Evolutionary conservation across 805 yeast species (phyloP), one percentile per base, ranked within the genome.

Genomic region (Kuraishia piskuri): DNA sequence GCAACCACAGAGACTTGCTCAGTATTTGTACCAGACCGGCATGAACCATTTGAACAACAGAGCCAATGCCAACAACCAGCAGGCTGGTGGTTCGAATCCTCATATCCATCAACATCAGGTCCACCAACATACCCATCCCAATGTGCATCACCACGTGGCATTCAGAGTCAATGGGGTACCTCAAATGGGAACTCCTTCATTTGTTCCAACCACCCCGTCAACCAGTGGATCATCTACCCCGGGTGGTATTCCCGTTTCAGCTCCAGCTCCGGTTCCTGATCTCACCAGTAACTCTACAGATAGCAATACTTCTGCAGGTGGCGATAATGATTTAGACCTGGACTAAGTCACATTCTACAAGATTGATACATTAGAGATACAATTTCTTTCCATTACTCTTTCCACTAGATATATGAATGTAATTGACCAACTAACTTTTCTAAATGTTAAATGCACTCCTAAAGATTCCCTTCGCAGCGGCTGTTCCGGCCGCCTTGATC

Each of bases 401-500:
- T n/a, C n/a, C n/a, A n/a, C n/a, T n/a, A n/a, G n/a, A n/a, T n/a
- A n/a, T n/a, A n/a, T n/a, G n/a, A n/a, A n/a, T n/a, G n/a, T n/a
- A n/a, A n/a, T n/a, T n/a, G n/a, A n/a, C n/a, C n/a, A n/a, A n/a
- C n/a, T n/a, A n/a, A n/a, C n/a, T n/a, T n/a, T n/a, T n/a, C 31
- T 31, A 31, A 31, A 31, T 31, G 14, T 31, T 31, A n/a, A 31
- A 31, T n/a, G 40, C 40, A 31, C 40, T 31, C 40, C 40, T 31
- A 10, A 31, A 31, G 40, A 31, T 31, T 31, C 40, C 40, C 40
- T 31, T 31, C 4, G 40, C 40, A 7, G 40, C 40, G 4, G 76
- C 74, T 49, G 72, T 77, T 57, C 82, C 79, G 14, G 75, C 76
- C 12, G 71, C 70, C 46, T 77, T 82, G 48, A 78, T 64, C 1